Base-by-base conservation (phyloP, 768 basidiomycete species). In the Cantharellus anzutake region DNA sequence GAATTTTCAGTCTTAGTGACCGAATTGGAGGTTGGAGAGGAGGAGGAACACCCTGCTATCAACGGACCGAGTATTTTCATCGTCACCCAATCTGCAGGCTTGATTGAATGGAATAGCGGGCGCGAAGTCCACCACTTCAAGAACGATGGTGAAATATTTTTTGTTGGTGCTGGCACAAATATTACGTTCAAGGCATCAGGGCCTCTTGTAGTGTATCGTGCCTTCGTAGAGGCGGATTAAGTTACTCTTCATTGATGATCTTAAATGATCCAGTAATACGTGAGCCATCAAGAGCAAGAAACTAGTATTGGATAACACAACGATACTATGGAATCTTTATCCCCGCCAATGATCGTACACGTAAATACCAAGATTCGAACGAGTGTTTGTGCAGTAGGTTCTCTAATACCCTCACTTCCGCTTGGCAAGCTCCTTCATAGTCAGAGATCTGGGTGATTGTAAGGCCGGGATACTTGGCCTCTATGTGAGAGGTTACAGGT, bases 1-100 rank as follows among this genome's bases (percentile, higher is more conserved):
- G 96, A 98, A 69, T 98, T 99, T 71, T 82, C 86, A 2, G 92
- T 99, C 16, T 74, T 93, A 14, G 77, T 78, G 39, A 73, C 82
- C 4, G 73, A 72, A 42, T 67, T 96, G 4, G 63, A 65, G 0
- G 64, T 67, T 0, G 75, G 73, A 4, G 71, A 70, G 61, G 82
- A 84, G 68, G 68, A 62, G 20, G 56, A 58, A 5, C 88, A 93
- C 64, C 72, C 71, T 5, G 70, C 75, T 4, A 68, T 98, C 5
- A 77, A 79, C 0, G 96, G 94, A 0, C 96, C 96, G 4, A 93
- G 89, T 66, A 76, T 99, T 44, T 73, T 76, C 5, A 83, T 98
- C 60, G 79, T 84, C 14, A 89, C 86, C 0, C 74, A 76, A 29
- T 90, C 91, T 0, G 67, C 65, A 0, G 90, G 87, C 0, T 66